Evolutionary conservation across 768 basidiomycete genomes (phyloP).

Genomic region (Lepiota brunneoincarnata): DNA sequence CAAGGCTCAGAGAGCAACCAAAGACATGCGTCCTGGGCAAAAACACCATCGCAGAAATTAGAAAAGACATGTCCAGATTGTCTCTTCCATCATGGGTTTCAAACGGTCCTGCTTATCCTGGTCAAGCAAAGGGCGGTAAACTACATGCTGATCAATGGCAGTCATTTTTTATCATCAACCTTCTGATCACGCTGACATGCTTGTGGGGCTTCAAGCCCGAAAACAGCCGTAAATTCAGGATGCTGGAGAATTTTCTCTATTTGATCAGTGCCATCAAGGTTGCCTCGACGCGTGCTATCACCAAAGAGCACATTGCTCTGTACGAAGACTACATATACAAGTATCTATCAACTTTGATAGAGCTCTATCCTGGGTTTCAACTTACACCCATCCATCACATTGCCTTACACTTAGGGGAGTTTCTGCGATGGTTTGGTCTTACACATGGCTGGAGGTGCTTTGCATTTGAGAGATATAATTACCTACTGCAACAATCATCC

Average conservation of each 20-base stretch:
- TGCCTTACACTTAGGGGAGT: constrained; percentile 31
- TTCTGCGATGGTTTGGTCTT: constrained; percentile 31
- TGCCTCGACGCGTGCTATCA: constrained; percentile 22
- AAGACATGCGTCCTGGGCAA: background rate
- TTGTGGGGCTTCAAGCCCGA: constrained; percentile 28
- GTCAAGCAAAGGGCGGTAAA: constrained; percentile 21
- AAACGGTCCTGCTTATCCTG: constrained; percentile 12
- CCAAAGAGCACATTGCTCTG: constrained; percentile 16
- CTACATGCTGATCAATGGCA: constrained; percentile 36
- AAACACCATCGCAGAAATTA: constrained; percentile 7
- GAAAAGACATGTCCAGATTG: constrained; percentile 15
- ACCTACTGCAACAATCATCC: too few species aligned
- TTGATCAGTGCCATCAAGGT: constrained; percentile 31
- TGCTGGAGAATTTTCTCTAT: constrained; percentile 31
- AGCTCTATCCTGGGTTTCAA: constrained; percentile 25
- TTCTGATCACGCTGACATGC: constrained; percentile 32
- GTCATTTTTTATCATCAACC: too few species aligned
- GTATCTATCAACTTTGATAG: constrained; percentile 28
- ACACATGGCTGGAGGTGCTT: constrained; percentile 34
- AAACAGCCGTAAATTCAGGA: constrained; percentile 12
- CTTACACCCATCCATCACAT: constrained; percentile 38
- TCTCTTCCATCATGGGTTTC: constrained; percentile 20
- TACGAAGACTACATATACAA: constrained; percentile 26
- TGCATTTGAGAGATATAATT: too few species aligned
- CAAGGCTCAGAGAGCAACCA: background rate